Evolutionary conservation across 1,284 basidiomycete species (phyloP).

Genomic region (Amylostereum areolatum): DNA sequence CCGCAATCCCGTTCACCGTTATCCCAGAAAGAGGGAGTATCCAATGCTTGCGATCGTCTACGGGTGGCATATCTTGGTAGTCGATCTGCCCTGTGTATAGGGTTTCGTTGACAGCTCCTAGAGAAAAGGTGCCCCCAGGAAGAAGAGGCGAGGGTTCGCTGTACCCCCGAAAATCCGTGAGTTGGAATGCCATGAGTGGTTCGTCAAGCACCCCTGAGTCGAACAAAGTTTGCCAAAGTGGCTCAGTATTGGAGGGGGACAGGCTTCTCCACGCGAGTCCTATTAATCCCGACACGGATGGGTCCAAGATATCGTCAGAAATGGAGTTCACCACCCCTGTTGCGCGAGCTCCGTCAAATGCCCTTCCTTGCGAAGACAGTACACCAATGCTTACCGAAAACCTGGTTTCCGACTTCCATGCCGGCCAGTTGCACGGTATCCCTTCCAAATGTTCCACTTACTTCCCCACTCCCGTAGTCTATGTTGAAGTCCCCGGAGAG

Average conservation of each 20-base stretch:
- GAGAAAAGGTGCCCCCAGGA: constrained; percentile 74
- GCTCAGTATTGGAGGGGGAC: constrained; percentile 45
- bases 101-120: constrained; percentile 65
- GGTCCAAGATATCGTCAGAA: no score
- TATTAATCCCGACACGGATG: constrained; percentile 57
- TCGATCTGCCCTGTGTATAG: constrained; percentile 79
- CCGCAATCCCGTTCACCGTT: constrained; percentile 48
- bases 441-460: constrained; percentile 58
- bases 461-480: constrained; percentile 79
- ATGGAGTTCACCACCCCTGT: no score
- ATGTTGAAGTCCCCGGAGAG: constrained; percentile 56
- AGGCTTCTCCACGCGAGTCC: constrained; percentile 60
- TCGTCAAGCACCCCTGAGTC: constrained; percentile 51
- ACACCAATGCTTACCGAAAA: constrained; percentile 39
- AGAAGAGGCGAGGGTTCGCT: constrained; percentile 44
- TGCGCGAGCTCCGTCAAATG: no score
- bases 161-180: constrained; percentile 67
- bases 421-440: constrained; percentile 82
- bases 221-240: constrained; percentile 72
- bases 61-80: constrained; percentile 54
- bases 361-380: no score
- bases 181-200: constrained; percentile 75
- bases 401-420: constrained; percentile 65
- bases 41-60: constrained; percentile 62
- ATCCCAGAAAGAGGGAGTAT: constrained; percentile 46